These are phyloP conservation scores for Aspergillus conjunctus DNA, from an alignment of 495 filamentous ascomycete genomes.

Conservation along the genomic window DNA sequence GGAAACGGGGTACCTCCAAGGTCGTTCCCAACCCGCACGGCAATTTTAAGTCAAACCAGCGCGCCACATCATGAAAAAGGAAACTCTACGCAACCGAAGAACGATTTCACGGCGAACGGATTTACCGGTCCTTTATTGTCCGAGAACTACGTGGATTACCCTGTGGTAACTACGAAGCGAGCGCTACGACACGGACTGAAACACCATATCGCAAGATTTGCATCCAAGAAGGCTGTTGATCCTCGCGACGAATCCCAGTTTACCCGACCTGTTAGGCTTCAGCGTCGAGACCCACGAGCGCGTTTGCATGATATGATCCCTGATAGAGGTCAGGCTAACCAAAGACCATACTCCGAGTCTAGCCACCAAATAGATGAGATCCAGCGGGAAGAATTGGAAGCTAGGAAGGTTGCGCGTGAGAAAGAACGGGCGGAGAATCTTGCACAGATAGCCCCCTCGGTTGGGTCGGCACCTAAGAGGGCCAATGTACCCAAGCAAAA, in stretches of 20 bases:
- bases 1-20: slow-evolving; percentile 26
- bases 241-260: slow-evolving; percentile 78
- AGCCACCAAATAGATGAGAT: slow-evolving; percentile 54
- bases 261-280: slow-evolving; percentile 80
- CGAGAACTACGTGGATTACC: slow-evolving; percentile 60
- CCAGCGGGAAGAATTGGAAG: slow-evolving; percentile 72
- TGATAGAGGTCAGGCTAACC: slow-evolving; percentile 47
- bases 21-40: slow-evolving; percentile 32
- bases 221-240: slow-evolving; percentile 65
- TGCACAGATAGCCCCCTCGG: slow-evolving; percentile 81
- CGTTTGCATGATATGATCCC: slow-evolving; percentile 50
- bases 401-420: slow-evolving; percentile 73
- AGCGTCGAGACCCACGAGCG: slow-evolving; percentile 84
- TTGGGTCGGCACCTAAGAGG: slow-evolving; percentile 60
- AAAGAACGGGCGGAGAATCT: slow-evolving; percentile 79
- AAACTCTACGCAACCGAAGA: slow-evolving; percentile 27
- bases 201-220: slow-evolving; percentile 81
- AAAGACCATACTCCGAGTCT: slow-evolving; percentile 38
- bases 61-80: slow-evolving; percentile 21
- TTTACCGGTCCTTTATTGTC: slow-evolving; percentile 61
- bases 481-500: slow-evolving; percentile 63
- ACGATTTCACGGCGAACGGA: slow-evolving; percentile 53
- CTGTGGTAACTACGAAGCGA: slow-evolving; percentile 78
- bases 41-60: slow-evolving; percentile 14
- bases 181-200: slow-evolving; percentile 77